A percentile compares a stretch with the other conserved stretches of the same genome.
These are phyloP conservation scores for Lepidium aucheri DNA, from an alignment of 345 rosid genomes.

Conservation along the genomic window DNA sequence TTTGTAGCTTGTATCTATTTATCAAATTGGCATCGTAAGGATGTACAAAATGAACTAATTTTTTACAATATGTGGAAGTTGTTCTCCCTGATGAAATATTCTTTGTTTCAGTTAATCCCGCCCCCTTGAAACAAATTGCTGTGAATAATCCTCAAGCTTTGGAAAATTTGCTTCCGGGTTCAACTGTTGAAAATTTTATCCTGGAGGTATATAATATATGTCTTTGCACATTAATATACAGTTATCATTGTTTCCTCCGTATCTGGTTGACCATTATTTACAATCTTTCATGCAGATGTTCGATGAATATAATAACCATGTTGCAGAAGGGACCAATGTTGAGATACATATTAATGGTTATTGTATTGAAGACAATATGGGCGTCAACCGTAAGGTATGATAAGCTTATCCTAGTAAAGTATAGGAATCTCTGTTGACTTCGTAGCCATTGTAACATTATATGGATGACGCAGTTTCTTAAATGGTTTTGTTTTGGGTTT, in stretches of 20 bases:
- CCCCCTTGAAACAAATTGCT: constrained; percentile 25
- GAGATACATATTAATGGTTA: constrained; percentile 39
- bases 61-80: neutral
- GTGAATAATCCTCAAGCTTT: constrained; percentile 19
- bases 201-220: constrained; percentile 43
- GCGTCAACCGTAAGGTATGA: constrained; percentile 39
- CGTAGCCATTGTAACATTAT: neutral
- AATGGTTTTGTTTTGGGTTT: neutral
- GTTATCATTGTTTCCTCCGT: neutral
- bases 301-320: constrained; percentile 50
- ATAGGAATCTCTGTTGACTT: neutral
- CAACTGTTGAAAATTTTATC: constrained; percentile 32
- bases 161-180: constrained; percentile 39
- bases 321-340: constrained; percentile 35
- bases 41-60: neutral
- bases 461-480: neutral
- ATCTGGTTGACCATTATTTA: neutral
- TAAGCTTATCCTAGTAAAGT: neutral
- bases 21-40: neutral
- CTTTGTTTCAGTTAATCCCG: constrained; percentile 45
- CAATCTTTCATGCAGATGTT: constrained; percentile 35
- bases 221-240: neutral
- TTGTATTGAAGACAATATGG: constrained; percentile 24
- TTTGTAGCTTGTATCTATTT: constrained; percentile 1
- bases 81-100: neutral